Evolutionary conservation across 495 filamentous ascomycete species (phyloP).

Genomic region (Neurospora sp.): DNA sequence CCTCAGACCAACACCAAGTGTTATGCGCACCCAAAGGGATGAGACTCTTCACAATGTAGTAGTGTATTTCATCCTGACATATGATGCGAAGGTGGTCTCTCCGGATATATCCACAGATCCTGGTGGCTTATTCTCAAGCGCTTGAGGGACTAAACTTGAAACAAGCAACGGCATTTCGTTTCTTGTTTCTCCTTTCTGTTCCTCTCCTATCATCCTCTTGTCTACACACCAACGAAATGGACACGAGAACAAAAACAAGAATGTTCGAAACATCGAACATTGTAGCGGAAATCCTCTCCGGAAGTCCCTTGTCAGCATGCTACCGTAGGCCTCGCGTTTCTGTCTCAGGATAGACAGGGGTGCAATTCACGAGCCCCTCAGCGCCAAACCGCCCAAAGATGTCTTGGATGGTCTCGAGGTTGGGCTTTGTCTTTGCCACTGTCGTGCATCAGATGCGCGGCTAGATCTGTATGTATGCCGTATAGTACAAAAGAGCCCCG

Average conservation of each 20-base stretch:
- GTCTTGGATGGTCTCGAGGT: background rate
- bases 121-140: background rate
- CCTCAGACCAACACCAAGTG: background rate
- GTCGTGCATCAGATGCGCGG: background rate
- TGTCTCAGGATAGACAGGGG: background rate
- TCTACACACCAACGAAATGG: background rate
- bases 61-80: background rate
- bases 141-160: background rate
- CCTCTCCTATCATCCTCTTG: background rate
- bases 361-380: background rate
- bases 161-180: background rate
- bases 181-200: background rate
- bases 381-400: background rate
- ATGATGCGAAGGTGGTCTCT: background rate
- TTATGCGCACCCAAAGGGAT: background rate
- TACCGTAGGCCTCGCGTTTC: background rate
- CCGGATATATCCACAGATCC: background rate
- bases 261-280: background rate
- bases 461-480: background rate
- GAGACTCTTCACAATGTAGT: background rate
- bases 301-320: background rate
- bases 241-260: background rate
- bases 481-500: background rate
- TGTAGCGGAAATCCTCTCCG: background rate
- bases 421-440: background rate